phyloP scores from a whole-genome alignment of 164 flowering plant genomes.

The grape (Vitis vinifera) region DNA sequence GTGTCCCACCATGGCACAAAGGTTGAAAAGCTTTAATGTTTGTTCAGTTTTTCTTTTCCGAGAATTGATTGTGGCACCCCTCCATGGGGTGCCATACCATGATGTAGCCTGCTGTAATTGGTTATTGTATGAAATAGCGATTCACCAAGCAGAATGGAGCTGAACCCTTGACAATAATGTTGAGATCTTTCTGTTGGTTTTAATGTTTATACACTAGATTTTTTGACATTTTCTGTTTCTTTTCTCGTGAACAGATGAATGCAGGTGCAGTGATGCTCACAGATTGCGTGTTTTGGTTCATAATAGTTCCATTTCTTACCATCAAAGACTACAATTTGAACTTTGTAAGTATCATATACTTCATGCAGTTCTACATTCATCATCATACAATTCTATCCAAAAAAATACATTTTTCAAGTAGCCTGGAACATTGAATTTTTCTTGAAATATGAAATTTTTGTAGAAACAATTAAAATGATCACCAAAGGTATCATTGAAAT shows the following conservation, averaged over 20 bases:
- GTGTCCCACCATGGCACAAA: no score
- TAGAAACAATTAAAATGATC: no score
- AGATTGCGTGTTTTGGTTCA: constrained; percentile 89
- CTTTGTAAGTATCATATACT: constrained; percentile 52
- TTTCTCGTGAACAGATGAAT: constrained; percentile 56
- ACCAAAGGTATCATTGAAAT: no score
- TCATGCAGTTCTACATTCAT: neutral
- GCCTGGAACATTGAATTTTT: neutral
- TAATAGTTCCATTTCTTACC: constrained; percentile 84
- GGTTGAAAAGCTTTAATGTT: no score
- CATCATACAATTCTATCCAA: no score
- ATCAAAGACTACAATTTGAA: constrained; percentile 56
- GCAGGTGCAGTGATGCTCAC: constrained; percentile 97
- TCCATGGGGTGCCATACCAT: neutral
- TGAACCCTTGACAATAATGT: neutral
- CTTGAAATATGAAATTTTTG: neutral
- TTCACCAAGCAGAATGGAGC: neutral
- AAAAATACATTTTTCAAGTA: no score
- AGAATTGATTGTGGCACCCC: neutral
- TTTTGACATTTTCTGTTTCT: neutral
- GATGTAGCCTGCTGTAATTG: neutral
- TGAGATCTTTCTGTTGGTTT: neutral
- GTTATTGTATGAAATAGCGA: neutral
- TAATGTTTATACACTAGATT: neutral
- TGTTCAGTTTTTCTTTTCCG: neutral